Evolutionary conservation across 2,329 filamentous ascomycete genomes (phyloP).

Genomic region (Coniochaeta sp.): DNA sequence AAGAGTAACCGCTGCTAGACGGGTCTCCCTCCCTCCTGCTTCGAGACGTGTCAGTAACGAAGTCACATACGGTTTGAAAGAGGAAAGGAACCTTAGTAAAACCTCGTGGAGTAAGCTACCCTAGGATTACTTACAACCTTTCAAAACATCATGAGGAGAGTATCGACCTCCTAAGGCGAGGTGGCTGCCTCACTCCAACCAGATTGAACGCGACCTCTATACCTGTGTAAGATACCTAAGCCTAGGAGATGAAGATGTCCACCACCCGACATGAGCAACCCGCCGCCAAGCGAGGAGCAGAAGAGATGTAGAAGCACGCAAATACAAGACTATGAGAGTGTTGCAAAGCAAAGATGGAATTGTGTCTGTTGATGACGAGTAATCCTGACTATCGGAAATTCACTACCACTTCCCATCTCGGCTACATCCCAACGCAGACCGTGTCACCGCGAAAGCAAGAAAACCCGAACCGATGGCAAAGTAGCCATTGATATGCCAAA

Average conservation of each 20-base stretch:
- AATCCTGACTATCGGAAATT: background rate
- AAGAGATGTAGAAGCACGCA: background rate
- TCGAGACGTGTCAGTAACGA: background rate
- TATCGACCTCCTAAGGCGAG: too few relatives aligned
- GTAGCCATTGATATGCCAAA: constrained; percentile 12
- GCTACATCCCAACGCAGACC: background rate
- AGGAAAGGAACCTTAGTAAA: too few relatives aligned
- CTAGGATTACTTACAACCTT: too few relatives aligned
- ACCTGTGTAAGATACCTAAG: too few relatives aligned
- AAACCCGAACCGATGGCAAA: constrained; percentile 11
- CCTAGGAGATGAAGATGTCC: too few relatives aligned
- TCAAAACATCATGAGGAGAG: too few relatives aligned
- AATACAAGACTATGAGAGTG: background rate
- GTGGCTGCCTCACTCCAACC: too few relatives aligned
- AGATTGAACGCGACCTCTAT: too few relatives aligned
- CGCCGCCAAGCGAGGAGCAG: background rate
- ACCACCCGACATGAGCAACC: background rate
- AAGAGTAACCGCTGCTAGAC: background rate
- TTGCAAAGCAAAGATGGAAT: background rate
- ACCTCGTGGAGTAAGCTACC: too few relatives aligned
- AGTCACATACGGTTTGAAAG: background rate
- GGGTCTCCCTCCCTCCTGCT: background rate
- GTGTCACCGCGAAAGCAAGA: constrained; percentile 14
- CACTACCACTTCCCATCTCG: background rate
- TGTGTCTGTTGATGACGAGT: background rate